These are phyloP conservation scores for Ettlia oleoabundans DNA, from an alignment of 139 green algal genomes.

Conservation along the genomic window DNA sequence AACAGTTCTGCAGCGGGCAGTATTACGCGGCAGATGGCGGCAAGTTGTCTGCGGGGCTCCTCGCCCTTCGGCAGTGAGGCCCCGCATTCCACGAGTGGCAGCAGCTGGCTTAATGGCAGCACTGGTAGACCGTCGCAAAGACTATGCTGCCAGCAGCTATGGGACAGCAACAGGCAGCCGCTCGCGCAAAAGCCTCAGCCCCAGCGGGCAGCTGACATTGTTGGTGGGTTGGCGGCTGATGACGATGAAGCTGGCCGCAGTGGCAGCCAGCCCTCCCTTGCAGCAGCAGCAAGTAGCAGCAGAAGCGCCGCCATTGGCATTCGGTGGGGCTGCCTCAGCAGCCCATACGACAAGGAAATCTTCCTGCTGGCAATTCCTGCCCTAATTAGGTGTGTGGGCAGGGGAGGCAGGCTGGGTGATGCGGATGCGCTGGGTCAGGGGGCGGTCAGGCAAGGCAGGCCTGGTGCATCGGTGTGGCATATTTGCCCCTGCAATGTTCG, in stretches of 20 bases:
- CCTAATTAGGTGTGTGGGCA: slow-evolving; percentile 8
- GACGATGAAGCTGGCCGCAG: too few relatives aligned
- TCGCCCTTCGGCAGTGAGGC: too few relatives aligned
- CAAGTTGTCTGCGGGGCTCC: too few relatives aligned
- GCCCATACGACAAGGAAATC: slow-evolving; percentile 47
- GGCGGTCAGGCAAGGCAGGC: background rate
- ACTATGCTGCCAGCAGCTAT: background rate
- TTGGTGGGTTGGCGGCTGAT: background rate
- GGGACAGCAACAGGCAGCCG: background rate
- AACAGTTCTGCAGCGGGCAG: too few relatives aligned
- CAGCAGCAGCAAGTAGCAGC: background rate
- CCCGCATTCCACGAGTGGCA: too few relatives aligned
- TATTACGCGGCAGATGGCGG: too few relatives aligned
- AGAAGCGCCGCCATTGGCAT: too few relatives aligned
- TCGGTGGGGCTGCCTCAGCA: slow-evolving; percentile 5
- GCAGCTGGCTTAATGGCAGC: background rate
- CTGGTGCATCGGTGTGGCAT: too few relatives aligned
- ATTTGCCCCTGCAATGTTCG: too few relatives aligned
- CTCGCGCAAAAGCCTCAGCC: background rate
- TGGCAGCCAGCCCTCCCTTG: too few relatives aligned
- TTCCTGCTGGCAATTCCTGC: slow-evolving; percentile 41
- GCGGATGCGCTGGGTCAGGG: background rate
- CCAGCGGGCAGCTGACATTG: slow-evolving; percentile 5
- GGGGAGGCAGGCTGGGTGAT: background rate
- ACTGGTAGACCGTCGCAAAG: background rate